Conservation (phyloP, 495 filamentous ascomycete genomes). For the Daldinia vernicosa region DNA sequence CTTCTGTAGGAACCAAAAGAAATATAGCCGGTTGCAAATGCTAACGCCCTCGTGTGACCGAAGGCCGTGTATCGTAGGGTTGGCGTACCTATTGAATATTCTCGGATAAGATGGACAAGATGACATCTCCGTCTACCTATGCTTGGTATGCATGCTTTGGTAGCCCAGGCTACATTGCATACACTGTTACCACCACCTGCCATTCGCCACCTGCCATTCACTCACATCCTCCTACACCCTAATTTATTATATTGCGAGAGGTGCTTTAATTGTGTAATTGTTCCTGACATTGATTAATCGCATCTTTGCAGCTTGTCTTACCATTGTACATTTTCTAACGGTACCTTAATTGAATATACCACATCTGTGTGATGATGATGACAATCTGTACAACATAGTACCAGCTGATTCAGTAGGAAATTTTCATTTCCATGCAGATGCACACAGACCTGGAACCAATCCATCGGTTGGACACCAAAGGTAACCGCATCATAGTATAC, state of each 20-base stretch:
- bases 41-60: background rate
- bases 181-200: background rate
- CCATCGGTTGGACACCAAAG: background rate
- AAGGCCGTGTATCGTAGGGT: background rate
- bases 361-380: background rate
- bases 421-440: background rate
- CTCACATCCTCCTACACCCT: background rate
- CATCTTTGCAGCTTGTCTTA: background rate
- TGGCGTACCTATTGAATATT: background rate
- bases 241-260: background rate
- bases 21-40: too few relatives aligned
- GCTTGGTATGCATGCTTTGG: background rate
- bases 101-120: background rate
- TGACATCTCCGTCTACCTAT: background rate
- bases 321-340: background rate
- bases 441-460: background rate
- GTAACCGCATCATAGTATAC: background rate
- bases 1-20: background rate
- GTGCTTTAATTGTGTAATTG: background rate
- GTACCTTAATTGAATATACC: background rate
- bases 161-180: background rate
- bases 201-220: background rate
- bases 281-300: background rate
- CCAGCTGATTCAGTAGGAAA: conserved; percentile 10
- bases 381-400: background rate